A percentile compares a stretch with the other conserved stretches of the same genome.
These are phyloP conservation scores for Hymenoscyphus linearis DNA, from an alignment of 2,329 filamentous ascomycete species.

Conservation along the genomic window DNA sequence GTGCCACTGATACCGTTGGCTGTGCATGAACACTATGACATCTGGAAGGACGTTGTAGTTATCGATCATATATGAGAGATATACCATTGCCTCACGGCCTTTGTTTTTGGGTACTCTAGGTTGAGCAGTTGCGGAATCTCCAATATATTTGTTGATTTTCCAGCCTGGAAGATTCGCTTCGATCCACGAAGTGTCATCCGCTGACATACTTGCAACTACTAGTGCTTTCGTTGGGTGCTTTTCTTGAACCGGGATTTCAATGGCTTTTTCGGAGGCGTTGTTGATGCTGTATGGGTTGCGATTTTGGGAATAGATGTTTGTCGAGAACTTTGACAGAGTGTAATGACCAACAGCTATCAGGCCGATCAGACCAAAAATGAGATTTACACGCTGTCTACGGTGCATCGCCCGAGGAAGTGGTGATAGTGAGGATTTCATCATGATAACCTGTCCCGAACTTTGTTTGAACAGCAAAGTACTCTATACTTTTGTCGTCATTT, in stretches of 20 bases:
- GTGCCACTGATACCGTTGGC: slow-evolving; percentile 41
- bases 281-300: not conserved
- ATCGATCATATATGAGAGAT: slow-evolving; percentile 53
- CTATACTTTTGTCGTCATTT: not conserved
- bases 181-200: slow-evolving; percentile 38
- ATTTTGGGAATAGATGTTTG: not conserved
- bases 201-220: slow-evolving; percentile 32
- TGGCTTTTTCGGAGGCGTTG: not conserved
- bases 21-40: slow-evolving; percentile 27
- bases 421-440: not conserved
- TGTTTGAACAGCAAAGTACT: not conserved
- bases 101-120: slow-evolving; percentile 46
- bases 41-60: slow-evolving; percentile 47
- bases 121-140: slow-evolving; percentile 24
- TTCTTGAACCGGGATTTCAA: not conserved
- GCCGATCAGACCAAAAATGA: not conserved
- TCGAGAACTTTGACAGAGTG: not conserved
- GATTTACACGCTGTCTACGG: not conserved
- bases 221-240: slow-evolving; percentile 14
- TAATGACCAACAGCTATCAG: not conserved
- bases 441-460: not conserved
- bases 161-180: slow-evolving; percentile 35
- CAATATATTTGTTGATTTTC: slow-evolving; percentile 18
- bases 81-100: slow-evolving; percentile 24
- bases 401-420: not conserved